Evolutionary conservation across 345 rosid genomes (phyloP).

Genomic region (Raphanus sativus): DNA sequence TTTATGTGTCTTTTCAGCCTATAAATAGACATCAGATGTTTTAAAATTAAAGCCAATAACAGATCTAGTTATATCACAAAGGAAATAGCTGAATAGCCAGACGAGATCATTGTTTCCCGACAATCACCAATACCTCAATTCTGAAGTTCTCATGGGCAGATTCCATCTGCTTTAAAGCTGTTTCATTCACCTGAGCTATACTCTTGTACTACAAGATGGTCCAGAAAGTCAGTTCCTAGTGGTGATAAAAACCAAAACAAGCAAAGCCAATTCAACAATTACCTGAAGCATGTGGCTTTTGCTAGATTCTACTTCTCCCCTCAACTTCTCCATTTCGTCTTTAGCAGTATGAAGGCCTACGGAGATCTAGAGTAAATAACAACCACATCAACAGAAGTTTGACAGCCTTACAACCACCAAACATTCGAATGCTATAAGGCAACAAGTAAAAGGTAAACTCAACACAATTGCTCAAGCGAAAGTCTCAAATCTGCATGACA

Average conservation of each 20-base stretch:
- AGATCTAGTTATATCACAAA: conserved; percentile 10
- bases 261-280: conserved; percentile 22
- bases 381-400: conserved; percentile 23
- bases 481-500: conserved; percentile 14
- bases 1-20: conserved; percentile 71
- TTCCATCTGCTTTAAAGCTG: conserved; percentile 93
- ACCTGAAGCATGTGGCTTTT: conserved; percentile 97
- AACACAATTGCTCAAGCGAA: background rate
- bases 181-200: conserved; percentile 90
- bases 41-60: conserved; percentile 12
- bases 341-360: conserved; percentile 53
- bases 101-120: conserved; percentile 4
- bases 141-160: conserved; percentile 77
- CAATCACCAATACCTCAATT: conserved; percentile 55
- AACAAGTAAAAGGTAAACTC: conserved; percentile 14
- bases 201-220: conserved; percentile 73
- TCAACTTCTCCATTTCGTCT: conserved; percentile 70
- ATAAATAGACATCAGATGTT: conserved; percentile 8
- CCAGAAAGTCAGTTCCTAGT: conserved; percentile 21
- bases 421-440: conserved; percentile 1
- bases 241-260: background rate
- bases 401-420: conserved; percentile 5
- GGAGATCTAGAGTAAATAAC: conserved; percentile 45
- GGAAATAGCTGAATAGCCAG: conserved; percentile 18
- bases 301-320: conserved; percentile 74